Conservation (phyloP, 306 rosid species). For the Betula pendula region DNA sequence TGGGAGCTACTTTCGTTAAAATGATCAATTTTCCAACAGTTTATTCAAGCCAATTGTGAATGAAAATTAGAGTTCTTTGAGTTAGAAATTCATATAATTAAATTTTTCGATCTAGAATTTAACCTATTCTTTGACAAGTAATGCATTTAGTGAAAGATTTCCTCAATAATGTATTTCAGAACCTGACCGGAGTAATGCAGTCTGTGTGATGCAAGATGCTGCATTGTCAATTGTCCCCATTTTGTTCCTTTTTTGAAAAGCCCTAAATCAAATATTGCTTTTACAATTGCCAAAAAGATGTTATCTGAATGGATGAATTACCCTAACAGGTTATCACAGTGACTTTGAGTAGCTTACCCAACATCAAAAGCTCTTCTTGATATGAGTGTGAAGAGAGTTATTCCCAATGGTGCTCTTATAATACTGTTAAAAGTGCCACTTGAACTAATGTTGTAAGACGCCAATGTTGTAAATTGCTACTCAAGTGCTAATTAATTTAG, state of each 20-base stretch:
- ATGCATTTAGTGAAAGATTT: background rate
- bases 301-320: background rate
- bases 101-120: background rate
- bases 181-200: background rate
- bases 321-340: background rate
- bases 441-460: background rate
- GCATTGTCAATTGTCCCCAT: background rate
- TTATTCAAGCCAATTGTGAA: background rate
- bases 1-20: background rate
- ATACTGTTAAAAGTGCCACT: background rate
- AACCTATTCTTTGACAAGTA: background rate
- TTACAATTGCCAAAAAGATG: background rate
- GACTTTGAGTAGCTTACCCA: background rate
- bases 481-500: no score
- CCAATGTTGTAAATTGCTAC: no score
- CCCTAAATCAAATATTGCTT: background rate
- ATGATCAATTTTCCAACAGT: background rate
- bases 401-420: background rate
- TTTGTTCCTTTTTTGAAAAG: background rate
- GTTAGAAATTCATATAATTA: background rate
- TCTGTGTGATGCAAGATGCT: background rate
- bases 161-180: background rate
- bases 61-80: background rate
- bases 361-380: background rate
- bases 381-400: background rate